Percentiles rank a stretch among this genome's conserved stretches.
Conservation (phyloP, 2,329 filamentous ascomycete genomes). For the Ophiostoma sp. region DNA sequence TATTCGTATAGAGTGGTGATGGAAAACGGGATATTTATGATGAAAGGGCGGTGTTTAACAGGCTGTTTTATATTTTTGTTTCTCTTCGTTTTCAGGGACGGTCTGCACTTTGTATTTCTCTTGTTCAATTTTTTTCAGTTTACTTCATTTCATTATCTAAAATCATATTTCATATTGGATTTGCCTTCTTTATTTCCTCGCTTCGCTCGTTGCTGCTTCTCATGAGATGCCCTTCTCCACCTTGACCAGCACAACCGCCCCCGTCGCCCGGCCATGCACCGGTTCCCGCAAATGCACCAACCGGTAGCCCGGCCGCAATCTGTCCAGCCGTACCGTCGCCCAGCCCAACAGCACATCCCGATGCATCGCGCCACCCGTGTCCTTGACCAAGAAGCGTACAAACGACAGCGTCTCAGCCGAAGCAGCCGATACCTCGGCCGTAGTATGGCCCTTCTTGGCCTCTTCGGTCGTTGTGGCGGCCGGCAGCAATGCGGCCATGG, state of each 20-base stretch:
- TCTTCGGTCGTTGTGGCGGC: constrained; percentile 54
- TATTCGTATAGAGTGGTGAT: neutral
- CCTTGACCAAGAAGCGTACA: constrained; percentile 80
- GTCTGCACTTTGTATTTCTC: neutral
- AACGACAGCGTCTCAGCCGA: constrained; percentile 71
- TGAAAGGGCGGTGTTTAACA: neutral
- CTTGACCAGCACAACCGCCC: constrained; percentile 71
- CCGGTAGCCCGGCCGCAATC: constrained; percentile 72
- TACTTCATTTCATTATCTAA: neutral
- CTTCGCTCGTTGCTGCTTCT: neutral
- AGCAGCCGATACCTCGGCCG: constrained; percentile 46
- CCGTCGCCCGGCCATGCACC: constrained; percentile 61
- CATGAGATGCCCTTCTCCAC: constrained; percentile 59
- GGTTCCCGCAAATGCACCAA: constrained; percentile 73
- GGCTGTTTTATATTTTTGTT: neutral
- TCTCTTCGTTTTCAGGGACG: neutral
- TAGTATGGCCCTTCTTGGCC: constrained; percentile 39
- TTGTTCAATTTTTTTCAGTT: neutral
- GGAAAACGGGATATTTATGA: neutral
- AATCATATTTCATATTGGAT: neutral
- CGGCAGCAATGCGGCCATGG: constrained; percentile 37
- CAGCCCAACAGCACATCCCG: constrained; percentile 80
- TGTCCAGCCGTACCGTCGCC: constrained; percentile 84
- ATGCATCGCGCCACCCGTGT: constrained; percentile 68
- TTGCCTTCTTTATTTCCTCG: neutral